Base-by-base conservation (phyloP, 768 basidiomycete species). In the Ramaria sp. region DNA sequence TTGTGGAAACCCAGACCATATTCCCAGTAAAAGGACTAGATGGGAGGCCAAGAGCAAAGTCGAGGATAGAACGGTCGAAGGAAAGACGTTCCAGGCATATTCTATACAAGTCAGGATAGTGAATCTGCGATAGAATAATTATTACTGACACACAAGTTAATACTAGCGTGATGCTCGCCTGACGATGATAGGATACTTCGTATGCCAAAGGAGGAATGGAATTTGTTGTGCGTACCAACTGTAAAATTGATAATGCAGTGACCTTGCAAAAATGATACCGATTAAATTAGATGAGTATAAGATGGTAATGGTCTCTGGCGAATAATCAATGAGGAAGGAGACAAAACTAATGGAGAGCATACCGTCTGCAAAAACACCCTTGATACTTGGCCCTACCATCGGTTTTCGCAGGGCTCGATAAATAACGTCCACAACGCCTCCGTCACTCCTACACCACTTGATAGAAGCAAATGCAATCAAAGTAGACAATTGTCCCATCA, bases 231-330 rank as follows among this genome's bases (percentile, higher is more conserved):
- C 90, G 67, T 97, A 97, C 96, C 96, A 99, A 5, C 89, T 84
- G 68, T 96, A 96, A 70, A 99, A 99, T 63, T 99, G 96, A 67
- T 97, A 97, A 67, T 99, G 96, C 45, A 99, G 72, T 10, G 95
- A 97, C 19, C 96, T 82, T 20, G 96, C 91, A 67, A 90, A 96
- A 7, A 89, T 60, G 37, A 98, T 86, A 17, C 96, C 96, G 53
- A 96, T 84, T 39, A 98, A 68, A 65, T 98, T 98, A 15, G 88
- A 88, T 1, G 91, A 94, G 73, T 91, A 91, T 5, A 97, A 75
- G 22, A 92, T 76, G 0, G 87, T 88, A 19, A 83, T 78, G 51
- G 87, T 76, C 63, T 88, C 94, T 95, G 64, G 22, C n/a, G 50
- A 12, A 58, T 66, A 57, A 49, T 43, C 37, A 22, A 51, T 19